phyloP scores from a whole-genome alignment of 345 rosid genomes.

The Clarkia xantiana region DNA sequence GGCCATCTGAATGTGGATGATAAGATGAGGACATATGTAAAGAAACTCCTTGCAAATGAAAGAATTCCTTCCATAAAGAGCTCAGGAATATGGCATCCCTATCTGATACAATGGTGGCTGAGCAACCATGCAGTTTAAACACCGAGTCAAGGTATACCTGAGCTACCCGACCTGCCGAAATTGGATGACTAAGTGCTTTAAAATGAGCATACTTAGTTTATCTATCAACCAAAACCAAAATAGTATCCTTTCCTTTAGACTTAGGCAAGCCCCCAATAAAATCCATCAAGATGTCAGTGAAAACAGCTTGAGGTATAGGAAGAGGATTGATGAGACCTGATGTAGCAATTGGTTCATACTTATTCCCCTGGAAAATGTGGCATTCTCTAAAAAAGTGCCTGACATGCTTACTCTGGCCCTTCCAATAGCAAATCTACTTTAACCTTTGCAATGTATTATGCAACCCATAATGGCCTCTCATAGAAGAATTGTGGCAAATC shows the following conservation, averaged over 20 bases:
- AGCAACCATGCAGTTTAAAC: not conserved
- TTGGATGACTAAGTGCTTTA: not conserved
- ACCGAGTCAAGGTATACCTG: not conserved
- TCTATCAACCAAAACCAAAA: slow-evolving; percentile 3
- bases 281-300: slow-evolving; percentile 1
- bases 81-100: slow-evolving; percentile 1
- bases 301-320: not conserved
- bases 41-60: not conserved
- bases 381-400: not conserved
- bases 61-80: not conserved
- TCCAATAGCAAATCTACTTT: not conserved
- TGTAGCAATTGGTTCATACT: not conserved
- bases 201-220: not conserved
- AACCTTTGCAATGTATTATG: not conserved
- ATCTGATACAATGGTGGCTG: not conserved
- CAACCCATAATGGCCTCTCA: not conserved
- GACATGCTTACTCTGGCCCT: not conserved
- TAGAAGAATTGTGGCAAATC: not conserved
- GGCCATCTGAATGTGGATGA: slow-evolving; percentile 1
- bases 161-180: not conserved
- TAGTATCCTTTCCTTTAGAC: not conserved
- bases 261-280: not conserved
- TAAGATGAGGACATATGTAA: not conserved
- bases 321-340: not conserved
- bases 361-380: not conserved